Evolutionary conservation across 2,329 filamentous ascomycete species (phyloP).

Genomic region (Colletotrichum truncatum): DNA sequence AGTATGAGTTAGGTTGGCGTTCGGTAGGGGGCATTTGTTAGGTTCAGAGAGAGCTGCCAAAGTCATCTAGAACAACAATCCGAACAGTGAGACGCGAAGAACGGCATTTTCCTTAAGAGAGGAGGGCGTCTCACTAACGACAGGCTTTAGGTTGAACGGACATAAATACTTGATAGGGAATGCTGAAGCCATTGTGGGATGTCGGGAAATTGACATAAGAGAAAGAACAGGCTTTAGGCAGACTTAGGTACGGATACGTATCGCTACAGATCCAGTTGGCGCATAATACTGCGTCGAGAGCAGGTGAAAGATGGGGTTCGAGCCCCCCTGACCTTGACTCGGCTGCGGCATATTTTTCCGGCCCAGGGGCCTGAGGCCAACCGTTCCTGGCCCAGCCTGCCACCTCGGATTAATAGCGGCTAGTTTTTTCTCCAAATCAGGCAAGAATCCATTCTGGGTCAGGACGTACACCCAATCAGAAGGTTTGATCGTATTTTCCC

Average conservation of each 20-base stretch:
- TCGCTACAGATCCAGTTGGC: background rate
- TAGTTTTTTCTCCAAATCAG: background rate
- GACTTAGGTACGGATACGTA: background rate
- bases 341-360: conserved; percentile 17
- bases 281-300: too few species aligned
- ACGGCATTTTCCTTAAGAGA: background rate
- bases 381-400: too few species aligned
- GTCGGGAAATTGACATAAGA: conserved; percentile 2
- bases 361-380: background rate
- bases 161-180: background rate
- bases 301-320: too few species aligned
- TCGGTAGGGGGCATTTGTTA: background rate
- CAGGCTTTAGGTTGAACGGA: background rate
- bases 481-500: background rate
- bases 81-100: background rate
- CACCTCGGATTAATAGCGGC: background rate
- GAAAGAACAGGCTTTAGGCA: background rate
- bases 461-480: background rate
- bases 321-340: conserved; percentile 12
- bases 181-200: background rate
- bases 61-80: background rate
- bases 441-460: background rate
- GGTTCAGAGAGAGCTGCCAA: background rate
- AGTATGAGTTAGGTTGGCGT: background rate
- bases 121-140: background rate